phyloP scores from a whole-genome alignment of 78 protist species.

The Trichosphaerium sp. region DNA sequence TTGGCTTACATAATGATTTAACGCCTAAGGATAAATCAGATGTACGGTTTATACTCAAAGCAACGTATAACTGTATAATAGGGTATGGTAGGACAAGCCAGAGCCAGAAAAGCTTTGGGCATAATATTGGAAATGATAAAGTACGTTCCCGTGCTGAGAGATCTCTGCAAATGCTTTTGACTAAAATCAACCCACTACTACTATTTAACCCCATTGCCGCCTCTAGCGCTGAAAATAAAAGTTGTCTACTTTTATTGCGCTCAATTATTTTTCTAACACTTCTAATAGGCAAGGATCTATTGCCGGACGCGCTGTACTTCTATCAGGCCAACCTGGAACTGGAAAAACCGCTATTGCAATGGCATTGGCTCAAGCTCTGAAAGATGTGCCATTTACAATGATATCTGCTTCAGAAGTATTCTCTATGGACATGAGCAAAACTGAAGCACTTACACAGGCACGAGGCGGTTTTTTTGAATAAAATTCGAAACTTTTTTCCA shows the following conservation, averaged over 20 bases:
- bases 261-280: no score
- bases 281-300: conserved; percentile 93
- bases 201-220: no score
- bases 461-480: not conserved
- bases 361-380: conserved; percentile 89
- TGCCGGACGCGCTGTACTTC: conserved; percentile 92
- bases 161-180: no score
- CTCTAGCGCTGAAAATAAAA: no score
- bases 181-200: no score
- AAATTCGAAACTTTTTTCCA: no score
- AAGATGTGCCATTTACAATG: conserved; percentile 88
- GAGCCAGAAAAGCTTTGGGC: conserved; percentile 91
- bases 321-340: conserved; percentile 97
- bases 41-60: no score
- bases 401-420: conserved; percentile 93
- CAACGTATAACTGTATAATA: no score
- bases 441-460: conserved; percentile 94
- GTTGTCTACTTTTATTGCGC: no score
- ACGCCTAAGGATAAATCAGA: conserved; percentile 71
- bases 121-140: conserved; percentile 82
- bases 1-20: conserved; percentile 88
- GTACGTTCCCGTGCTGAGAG: no score
- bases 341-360: conserved; percentile 98
- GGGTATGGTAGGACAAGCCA: conserved; percentile 96
- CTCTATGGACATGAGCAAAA: conserved; percentile 94